phyloP scores from a whole-genome alignment of 73 alveolate genomes.

The Tetrahymena thermophila region DNA sequence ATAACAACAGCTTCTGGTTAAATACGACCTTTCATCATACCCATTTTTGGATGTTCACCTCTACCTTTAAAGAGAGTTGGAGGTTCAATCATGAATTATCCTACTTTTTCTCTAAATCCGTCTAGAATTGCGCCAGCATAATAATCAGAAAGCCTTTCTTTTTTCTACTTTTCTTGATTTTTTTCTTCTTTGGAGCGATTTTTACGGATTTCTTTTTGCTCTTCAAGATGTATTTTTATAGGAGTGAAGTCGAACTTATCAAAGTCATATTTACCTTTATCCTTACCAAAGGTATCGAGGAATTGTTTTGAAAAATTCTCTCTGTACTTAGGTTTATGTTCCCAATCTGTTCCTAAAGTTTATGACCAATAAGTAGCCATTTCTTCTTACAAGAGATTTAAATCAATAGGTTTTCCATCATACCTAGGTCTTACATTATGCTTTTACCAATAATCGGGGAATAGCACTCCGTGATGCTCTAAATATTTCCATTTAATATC shows the following conservation, averaged over 20 bases:
- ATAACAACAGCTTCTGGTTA: conserved; percentile 87
- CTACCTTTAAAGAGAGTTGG: conserved; percentile 99
- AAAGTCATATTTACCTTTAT: not conserved
- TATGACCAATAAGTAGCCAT: conserved; percentile 92
- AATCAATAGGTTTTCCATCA: conserved; percentile 60
- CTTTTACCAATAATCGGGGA: conserved; percentile 82
- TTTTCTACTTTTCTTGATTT: conserved; percentile 75
- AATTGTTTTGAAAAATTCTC: conserved; percentile 70
- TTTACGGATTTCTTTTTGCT: conserved; percentile 61
- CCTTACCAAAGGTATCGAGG: conserved; percentile 1
- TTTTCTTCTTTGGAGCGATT: conserved; percentile 73
- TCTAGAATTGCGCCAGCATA: conserved; percentile 92
- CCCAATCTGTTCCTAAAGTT: conserved; percentile 78
- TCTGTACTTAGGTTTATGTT: conserved; percentile 64
- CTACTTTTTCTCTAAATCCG: conserved; percentile 85
- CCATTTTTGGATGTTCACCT: conserved; percentile 99
- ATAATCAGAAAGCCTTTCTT: conserved; percentile 61
- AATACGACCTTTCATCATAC: conserved; percentile 80
- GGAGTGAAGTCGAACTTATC: conserved; percentile 85
- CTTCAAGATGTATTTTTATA: conserved; percentile 65
- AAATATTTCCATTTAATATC: conserved; percentile 74
- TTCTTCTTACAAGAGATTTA: conserved; percentile 93
- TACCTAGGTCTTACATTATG: conserved; percentile 80
- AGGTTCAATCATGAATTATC: conserved; percentile 88
- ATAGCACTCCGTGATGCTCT: conserved; percentile 95